Evolutionary conservation across 2,329 filamentous ascomycete genomes (phyloP).

Genomic region (Fusarium papillatum): DNA sequence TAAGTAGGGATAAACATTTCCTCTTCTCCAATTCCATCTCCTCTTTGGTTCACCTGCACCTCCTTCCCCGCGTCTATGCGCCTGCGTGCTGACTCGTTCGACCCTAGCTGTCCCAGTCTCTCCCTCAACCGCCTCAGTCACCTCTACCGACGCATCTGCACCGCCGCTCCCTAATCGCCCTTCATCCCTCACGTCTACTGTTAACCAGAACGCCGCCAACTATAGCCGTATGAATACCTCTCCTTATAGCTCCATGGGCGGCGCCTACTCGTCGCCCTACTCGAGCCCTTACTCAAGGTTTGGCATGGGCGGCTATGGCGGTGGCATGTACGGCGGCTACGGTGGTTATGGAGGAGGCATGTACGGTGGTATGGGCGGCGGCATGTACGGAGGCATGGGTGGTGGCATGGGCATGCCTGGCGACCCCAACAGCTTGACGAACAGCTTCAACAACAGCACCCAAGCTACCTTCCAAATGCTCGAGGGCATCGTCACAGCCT

Average conservation of each 20-base stretch:
- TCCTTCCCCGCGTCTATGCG: constrained; percentile 28
- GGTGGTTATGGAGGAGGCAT: constrained; percentile 59
- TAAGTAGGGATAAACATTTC: constrained; percentile 52
- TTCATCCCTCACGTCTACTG: constrained; percentile 80
- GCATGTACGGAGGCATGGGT: constrained; percentile 53
- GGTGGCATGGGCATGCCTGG: constrained; percentile 72
- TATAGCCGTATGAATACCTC: constrained; percentile 77
- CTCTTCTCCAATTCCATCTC: constrained; percentile 4
- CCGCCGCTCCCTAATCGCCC: constrained; percentile 88
- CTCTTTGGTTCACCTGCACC: constrained; percentile 4
- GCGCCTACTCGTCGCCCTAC: constrained; percentile 57
- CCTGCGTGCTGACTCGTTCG: constrained; percentile 41
- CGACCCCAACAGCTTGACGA: constrained; percentile 94
- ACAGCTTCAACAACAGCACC: constrained; percentile 94
- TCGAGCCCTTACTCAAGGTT: constrained; percentile 61
- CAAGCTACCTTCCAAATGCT: constrained; percentile 98
- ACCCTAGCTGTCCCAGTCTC: constrained; percentile 55
- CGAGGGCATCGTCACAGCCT: constrained; percentile 95
- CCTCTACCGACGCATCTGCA: constrained; percentile 54
- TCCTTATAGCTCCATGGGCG: constrained; percentile 61
- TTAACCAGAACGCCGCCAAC: constrained; percentile 89
- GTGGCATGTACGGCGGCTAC: constrained; percentile 39
- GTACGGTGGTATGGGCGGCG: constrained; percentile 56
- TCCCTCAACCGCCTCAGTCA: constrained; percentile 55
- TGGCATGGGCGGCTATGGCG: constrained; percentile 33